These are phyloP conservation scores for Crepidotus variabilis DNA, from an alignment of 768 basidiomycete genomes.

Conservation along the genomic window DNA sequence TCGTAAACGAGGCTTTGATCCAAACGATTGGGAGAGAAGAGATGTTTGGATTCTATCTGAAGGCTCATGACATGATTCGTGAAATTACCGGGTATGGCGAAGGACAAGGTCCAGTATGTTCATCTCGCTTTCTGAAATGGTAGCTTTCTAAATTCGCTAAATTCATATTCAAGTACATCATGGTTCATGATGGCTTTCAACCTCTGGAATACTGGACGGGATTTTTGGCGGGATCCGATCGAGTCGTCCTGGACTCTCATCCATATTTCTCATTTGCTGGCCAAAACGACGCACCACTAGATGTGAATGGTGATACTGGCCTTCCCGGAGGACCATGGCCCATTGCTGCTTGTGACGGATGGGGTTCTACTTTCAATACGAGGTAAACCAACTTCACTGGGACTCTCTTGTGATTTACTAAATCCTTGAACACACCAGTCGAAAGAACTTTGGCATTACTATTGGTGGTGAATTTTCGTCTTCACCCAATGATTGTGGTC, in stretches of 20 bases:
- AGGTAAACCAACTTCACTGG: conserved; percentile 37
- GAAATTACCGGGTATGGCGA: conserved; percentile 69
- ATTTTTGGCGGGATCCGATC: conserved; percentile 55
- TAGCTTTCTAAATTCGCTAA: background rate
- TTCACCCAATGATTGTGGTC: conserved; percentile 61
- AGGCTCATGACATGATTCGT: conserved; percentile 58
- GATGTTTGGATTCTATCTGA: conserved; percentile 56
- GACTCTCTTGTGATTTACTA: conserved; percentile 8
- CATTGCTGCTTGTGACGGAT: conserved; percentile 47
- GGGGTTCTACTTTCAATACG: conserved; percentile 55
- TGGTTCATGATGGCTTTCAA: conserved; percentile 44
- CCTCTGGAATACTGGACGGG: conserved; percentile 36
- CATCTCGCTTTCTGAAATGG: background rate
- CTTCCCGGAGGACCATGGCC: conserved; percentile 44
- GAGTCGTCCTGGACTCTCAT: conserved; percentile 64
- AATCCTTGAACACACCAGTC: conserved; percentile 18
- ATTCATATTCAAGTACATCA: conserved; percentile 40
- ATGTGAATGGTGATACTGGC: conserved; percentile 24
- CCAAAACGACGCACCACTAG: conserved; percentile 30
- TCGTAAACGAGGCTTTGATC: conserved; percentile 56
- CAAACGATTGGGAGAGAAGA: conserved; percentile 47
- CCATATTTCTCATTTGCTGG: conserved; percentile 63
- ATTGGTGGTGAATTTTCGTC: conserved; percentile 76
- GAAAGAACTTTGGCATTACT: conserved; percentile 59
- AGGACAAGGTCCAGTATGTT: conserved; percentile 50